phyloP scores from a whole-genome alignment of 1,139 yeast genomes.

The Magnusiomyces suaveolens region DNA sequence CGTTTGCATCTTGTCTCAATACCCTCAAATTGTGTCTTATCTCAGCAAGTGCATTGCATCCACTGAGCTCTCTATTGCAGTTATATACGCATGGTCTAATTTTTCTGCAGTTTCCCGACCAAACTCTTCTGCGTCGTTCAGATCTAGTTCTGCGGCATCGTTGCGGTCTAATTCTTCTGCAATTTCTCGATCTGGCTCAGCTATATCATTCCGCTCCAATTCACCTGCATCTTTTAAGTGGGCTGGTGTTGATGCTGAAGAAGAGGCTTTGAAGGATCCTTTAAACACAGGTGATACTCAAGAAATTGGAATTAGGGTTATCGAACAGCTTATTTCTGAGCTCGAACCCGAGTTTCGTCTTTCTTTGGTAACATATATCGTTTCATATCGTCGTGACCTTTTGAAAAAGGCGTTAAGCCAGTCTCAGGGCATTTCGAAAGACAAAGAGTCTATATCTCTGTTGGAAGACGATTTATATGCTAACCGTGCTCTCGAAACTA shows the following conservation, averaged over 20 bases:
- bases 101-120: background rate
- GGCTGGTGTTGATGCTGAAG: background rate
- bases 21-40: background rate
- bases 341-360: slow-evolving; percentile 1
- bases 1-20: background rate
- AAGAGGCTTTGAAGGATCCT: background rate
- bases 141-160: background rate
- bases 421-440: background rate
- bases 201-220: background rate
- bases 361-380: slow-evolving; percentile 2
- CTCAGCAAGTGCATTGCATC: background rate
- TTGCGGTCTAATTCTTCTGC: background rate
- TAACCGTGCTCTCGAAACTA: background rate
- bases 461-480: slow-evolving; percentile 4
- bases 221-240: background rate
- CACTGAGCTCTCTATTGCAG: slow-evolving; percentile 4
- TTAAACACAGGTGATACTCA: background rate
- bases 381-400: slow-evolving; percentile 3
- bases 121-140: background rate
- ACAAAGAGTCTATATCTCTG: background rate
- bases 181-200: background rate
- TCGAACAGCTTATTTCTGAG: slow-evolving; percentile 2
- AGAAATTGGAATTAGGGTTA: background rate
- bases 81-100: slow-evolving; percentile 1
- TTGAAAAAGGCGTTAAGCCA: background rate